These are phyloP conservation scores for Pascua sp. DNA, from an alignment of 1,284 basidiomycete species.

Conservation along the genomic window DNA sequence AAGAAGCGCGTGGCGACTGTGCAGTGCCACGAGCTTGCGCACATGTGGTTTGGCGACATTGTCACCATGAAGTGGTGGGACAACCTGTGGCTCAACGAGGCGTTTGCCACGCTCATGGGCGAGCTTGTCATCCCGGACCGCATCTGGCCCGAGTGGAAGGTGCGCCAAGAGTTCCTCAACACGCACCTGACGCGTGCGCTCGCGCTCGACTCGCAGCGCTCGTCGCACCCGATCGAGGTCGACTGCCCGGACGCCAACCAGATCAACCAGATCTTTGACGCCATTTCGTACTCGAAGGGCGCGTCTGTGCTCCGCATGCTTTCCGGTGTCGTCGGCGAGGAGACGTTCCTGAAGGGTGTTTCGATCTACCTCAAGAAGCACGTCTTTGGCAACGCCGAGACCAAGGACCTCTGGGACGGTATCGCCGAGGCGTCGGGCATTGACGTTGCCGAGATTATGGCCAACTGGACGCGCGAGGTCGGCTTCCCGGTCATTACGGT, in stretches of 20 bases:
- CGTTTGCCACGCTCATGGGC: slow-evolving; percentile 81
- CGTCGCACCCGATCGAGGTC: slow-evolving; percentile 93
- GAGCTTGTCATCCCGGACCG: slow-evolving; percentile 84
- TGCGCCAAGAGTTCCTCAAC: slow-evolving; percentile 56
- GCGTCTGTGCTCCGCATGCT: slow-evolving; percentile 89
- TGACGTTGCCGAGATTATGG: slow-evolving; percentile 79
- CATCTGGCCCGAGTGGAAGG: slow-evolving; percentile 57
- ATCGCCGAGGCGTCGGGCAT: slow-evolving; percentile 73
- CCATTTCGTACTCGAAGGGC: slow-evolving; percentile 80
- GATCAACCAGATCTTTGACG: slow-evolving; percentile 86
- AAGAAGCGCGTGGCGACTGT: slow-evolving; percentile 75
- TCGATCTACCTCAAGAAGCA: slow-evolving; percentile 89
- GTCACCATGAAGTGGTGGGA: slow-evolving; percentile 95
- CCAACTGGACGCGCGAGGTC: slow-evolving; percentile 86
- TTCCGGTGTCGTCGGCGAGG: slow-evolving; percentile 81
- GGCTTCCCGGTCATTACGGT: slow-evolving; percentile 87
- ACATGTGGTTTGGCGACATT: slow-evolving; percentile 77
- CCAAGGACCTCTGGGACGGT: slow-evolving; percentile 84
- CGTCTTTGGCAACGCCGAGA: slow-evolving; percentile 77
- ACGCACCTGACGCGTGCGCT: slow-evolving; percentile 61
- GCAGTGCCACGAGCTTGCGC: slow-evolving; percentile 47
- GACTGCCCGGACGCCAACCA: slow-evolving; percentile 81
- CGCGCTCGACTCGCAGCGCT: slow-evolving; percentile 78
- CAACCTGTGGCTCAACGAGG: slow-evolving; percentile 67
- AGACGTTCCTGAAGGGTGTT: slow-evolving; percentile 79